These are phyloP conservation scores for Penicillium verhagenii DNA, from an alignment of 495 filamentous ascomycete genomes.

Conservation along the genomic window DNA sequence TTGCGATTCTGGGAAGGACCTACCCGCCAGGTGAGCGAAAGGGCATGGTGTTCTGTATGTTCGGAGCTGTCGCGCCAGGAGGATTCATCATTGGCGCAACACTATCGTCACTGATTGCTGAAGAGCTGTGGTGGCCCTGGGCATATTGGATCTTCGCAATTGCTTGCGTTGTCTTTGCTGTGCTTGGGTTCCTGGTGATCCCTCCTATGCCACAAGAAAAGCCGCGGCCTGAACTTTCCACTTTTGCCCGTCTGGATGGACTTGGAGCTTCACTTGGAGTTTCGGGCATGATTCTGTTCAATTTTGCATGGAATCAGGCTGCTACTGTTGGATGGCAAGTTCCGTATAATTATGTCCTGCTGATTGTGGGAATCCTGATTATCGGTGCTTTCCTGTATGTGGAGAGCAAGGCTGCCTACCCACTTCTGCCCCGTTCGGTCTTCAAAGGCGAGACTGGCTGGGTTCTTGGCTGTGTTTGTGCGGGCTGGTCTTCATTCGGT, in stretches of 20 bases:
- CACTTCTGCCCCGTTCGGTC: conserved; percentile 53
- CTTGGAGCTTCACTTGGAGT: conserved; percentile 54
- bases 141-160: conserved; percentile 58
- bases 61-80: conserved; percentile 55
- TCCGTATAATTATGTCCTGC: conserved; percentile 51
- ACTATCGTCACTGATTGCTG: conserved; percentile 31
- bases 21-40: conserved; percentile 50
- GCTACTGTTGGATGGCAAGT: conserved; percentile 56
- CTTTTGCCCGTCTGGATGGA: conserved; percentile 7
- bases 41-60: conserved; percentile 57
- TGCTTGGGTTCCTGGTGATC: conserved; percentile 44
- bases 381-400: conserved; percentile 51
- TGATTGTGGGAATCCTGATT: conserved; percentile 54
- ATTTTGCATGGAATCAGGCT: conserved; percentile 62
- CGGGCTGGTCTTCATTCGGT: conserved; percentile 58
- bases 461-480: conserved; percentile 53
- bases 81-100: conserved; percentile 51
- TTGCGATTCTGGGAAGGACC: conserved; percentile 43
- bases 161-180: conserved; percentile 41
- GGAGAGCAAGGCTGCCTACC: conserved; percentile 46
- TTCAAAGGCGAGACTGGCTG: conserved; percentile 50
- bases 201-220: conserved; percentile 38
- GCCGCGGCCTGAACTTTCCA: conserved; percentile 4
- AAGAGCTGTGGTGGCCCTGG: conserved; percentile 62
- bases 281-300: conserved; percentile 55